Evolutionary conservation across 257 asterid genomes (phyloP), one percentile per base, ranked within the genome.

Genomic region (Gentiana dahurica): DNA sequence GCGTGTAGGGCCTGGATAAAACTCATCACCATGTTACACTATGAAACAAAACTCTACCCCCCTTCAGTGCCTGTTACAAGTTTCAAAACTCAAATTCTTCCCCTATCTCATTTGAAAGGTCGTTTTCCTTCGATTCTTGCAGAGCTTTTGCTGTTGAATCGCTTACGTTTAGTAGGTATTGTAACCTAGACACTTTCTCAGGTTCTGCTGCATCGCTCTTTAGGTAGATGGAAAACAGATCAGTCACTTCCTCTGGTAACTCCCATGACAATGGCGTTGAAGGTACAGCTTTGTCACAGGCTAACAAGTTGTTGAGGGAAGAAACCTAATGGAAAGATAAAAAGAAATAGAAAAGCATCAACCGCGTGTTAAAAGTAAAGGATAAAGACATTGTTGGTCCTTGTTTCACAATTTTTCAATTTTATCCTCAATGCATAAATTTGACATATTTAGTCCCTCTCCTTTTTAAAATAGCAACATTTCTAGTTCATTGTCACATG

Each of bases 211-310:
- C 82, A 4, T 78, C 70, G 37, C 85, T 85, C 70, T 67, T 85
- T 60, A 75, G 49, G 68, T 83, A 92, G 7, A 74, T 66, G n/a
- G 83, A 71, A 75, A 73, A 88, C 12, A 92, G 77, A 75, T 92
- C 95, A 1, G 76, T 64, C 53, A 92, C 73, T 60, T 92, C 98
- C 71, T 85, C 97, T 0, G 73, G 81, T 41, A 79, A 77, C 77
- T 92, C 95, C 97, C 95, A 92, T 2, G 95, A 80, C 64, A 85
- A 43, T 37, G 97, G 84, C 6, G 69, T 73, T 4, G 97, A 68
- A 36, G 97, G 91, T 11, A 88, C 95, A 5, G 97, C 98, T 78
- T 85, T 87, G 80, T 92, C 95, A 38, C 98, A 85, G 53, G 97
- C 97, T 73, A 92, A 68, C 71, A 92, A 56, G 71, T 92, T 89